Evolutionary conservation across 1,284 basidiomycete genomes (phyloP).

Genomic region (Fomitiporia mediterranea): DNA sequence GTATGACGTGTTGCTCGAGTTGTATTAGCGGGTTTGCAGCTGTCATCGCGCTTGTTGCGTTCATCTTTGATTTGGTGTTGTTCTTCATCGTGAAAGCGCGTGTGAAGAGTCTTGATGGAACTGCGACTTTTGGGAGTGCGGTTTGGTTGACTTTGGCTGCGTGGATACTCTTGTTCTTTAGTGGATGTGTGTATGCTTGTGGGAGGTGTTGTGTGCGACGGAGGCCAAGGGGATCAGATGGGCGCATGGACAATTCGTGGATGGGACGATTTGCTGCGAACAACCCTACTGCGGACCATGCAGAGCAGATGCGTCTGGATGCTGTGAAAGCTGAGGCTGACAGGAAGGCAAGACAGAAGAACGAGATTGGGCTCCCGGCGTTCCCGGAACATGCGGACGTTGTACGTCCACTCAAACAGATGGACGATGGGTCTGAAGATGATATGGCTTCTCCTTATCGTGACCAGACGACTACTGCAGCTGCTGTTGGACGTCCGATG

Average conservation of each 20-base stretch:
- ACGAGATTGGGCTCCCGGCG: slow-evolving; percentile 68
- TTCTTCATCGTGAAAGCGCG: slow-evolving; percentile 81
- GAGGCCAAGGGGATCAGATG: slow-evolving; percentile 38
- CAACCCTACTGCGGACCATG: slow-evolving; percentile 30
- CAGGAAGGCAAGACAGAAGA: slow-evolving; percentile 61
- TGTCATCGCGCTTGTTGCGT: slow-evolving; percentile 67
- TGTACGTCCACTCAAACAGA: slow-evolving; percentile 51
- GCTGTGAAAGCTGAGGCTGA: slow-evolving; percentile 80
- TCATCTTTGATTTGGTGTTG: slow-evolving; percentile 81
- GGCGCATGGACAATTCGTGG: slow-evolving; percentile 25
- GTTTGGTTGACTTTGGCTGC: slow-evolving; percentile 85
- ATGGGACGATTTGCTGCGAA: slow-evolving; percentile 28
- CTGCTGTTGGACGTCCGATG: slow-evolving; percentile 23
- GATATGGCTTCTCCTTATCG: slow-evolving; percentile 24
- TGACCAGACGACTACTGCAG: slow-evolving; percentile 10
- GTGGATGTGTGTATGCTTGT: slow-evolving; percentile 78
- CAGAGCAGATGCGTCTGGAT: slow-evolving; percentile 68
- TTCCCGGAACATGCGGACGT: slow-evolving; percentile 58
- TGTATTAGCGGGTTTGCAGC: slow-evolving; percentile 78
- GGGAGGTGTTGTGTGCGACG: slow-evolving; percentile 76
- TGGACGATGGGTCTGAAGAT: slow-evolving; percentile 35
- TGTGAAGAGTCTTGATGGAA: slow-evolving; percentile 69
- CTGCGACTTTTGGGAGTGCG: slow-evolving; percentile 70
- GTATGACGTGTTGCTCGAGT: slow-evolving; percentile 80
- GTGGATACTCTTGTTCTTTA: slow-evolving; percentile 78